phyloP scores from a whole-genome alignment of 352 stramenopile genomes.

The Pythium periplocum region DNA sequence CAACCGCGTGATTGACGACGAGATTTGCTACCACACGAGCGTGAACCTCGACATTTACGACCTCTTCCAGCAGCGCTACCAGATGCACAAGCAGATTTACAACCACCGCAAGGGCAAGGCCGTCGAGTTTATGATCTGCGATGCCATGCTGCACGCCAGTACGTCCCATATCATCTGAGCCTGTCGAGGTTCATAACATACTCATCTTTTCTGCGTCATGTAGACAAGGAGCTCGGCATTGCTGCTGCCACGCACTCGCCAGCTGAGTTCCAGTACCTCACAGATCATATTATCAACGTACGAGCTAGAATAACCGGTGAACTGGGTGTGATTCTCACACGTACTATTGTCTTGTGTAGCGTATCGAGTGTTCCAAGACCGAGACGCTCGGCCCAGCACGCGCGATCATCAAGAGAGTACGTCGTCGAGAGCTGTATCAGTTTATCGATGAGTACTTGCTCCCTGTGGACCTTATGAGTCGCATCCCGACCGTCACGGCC shows the following conservation, averaged over 20 bases:
- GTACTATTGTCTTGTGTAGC: conserved; percentile 16
- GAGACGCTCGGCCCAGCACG: conserved; percentile 39
- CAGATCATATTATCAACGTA: conserved; percentile 69
- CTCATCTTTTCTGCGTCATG: conserved; percentile 1
- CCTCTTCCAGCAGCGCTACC: conserved; percentile 86
- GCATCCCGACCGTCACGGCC: conserved; percentile 47
- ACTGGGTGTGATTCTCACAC: neutral
- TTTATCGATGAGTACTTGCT: conserved; percentile 84
- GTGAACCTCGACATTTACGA: conserved; percentile 87
- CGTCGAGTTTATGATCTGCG: conserved; percentile 89
- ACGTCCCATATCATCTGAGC: neutral
- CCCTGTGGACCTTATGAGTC: conserved; percentile 39
- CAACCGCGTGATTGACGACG: conserved; percentile 78
- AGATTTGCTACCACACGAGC: conserved; percentile 89
- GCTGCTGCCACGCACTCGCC: conserved; percentile 53
- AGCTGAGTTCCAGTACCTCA: conserved; percentile 72
- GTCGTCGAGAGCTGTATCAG: conserved; percentile 72
- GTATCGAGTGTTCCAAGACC: conserved; percentile 74
- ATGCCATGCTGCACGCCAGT: conserved; percentile 74
- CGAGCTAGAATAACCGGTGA: neutral
- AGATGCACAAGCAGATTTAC: conserved; percentile 89
- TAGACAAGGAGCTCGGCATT: conserved; percentile 69
- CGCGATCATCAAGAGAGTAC: conserved; percentile 65
- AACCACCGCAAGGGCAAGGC: conserved; percentile 87
- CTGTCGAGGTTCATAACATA: neutral